Percentiles rank a stretch among this genome's conserved stretches.
These are phyloP conservation scores for Erigeron canadensis DNA, from an alignment of 129 eudicot species.

Conservation along the genomic window DNA sequence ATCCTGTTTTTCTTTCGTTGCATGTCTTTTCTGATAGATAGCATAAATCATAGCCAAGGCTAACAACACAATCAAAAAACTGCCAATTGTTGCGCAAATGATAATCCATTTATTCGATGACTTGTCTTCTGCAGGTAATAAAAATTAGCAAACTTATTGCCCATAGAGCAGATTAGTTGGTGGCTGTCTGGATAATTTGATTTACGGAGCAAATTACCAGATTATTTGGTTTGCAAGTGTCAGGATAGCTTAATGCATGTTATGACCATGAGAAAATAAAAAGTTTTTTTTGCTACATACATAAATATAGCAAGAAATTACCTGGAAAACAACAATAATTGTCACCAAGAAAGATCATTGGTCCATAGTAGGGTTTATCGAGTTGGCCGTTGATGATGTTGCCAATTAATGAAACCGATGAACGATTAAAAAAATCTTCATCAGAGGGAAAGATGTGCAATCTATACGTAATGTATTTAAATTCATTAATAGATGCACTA, in stretches of 20 bases:
- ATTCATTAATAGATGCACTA: slow-evolving; percentile 39
- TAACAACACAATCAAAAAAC: slow-evolving; percentile 44
- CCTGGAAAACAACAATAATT: slow-evolving; percentile 62
- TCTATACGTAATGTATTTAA: slow-evolving; percentile 50
- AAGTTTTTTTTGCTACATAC: background rate
- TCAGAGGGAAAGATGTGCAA: slow-evolving; percentile 68
- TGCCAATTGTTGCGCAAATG: slow-evolving; percentile 64
- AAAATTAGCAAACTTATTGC: slow-evolving; percentile 10
- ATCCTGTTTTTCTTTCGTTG: slow-evolving; percentile 42
- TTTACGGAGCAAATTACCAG: no score
- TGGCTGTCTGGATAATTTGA: background rate
- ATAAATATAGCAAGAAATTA: slow-evolving; percentile 9
- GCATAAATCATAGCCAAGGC: slow-evolving; percentile 55
- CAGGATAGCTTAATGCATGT: no score
- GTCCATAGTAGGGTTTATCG: slow-evolving; percentile 54
- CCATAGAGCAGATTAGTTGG: background rate
- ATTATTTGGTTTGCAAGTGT: no score
- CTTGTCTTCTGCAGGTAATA: slow-evolving; percentile 36
- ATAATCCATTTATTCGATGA: slow-evolving; percentile 48
- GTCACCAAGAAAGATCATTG: slow-evolving; percentile 58
- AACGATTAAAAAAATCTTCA: slow-evolving; percentile 52
- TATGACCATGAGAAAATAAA: background rate
- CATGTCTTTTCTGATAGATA: slow-evolving; percentile 51
- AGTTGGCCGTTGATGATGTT: slow-evolving; percentile 65
- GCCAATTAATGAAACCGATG: slow-evolving; percentile 52